These are phyloP conservation scores for Panaeolus papilionaceus DNA, from an alignment of 768 basidiomycete species.

Conservation along the genomic window DNA sequence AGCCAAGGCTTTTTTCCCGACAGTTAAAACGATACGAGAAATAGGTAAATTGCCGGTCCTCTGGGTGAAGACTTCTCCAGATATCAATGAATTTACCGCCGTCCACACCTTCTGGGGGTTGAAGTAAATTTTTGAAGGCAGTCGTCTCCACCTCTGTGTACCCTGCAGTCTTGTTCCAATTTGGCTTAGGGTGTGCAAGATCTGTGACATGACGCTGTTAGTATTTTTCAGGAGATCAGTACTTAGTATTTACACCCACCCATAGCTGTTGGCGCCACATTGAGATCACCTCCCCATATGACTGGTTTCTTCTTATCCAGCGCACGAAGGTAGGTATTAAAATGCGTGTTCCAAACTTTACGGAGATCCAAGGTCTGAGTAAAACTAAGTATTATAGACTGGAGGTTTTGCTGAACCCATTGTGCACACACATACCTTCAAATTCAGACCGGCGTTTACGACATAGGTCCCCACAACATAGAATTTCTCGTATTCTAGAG, in stretches of 20 bases:
- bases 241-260: slow-evolving; percentile 46
- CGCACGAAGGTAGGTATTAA: slow-evolving; percentile 72
- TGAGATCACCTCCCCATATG: slow-evolving; percentile 89
- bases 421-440: slow-evolving; percentile 63
- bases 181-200: slow-evolving; percentile 68
- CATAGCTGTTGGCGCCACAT: slow-evolving; percentile 80
- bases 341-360: slow-evolving; percentile 81
- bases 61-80: slow-evolving; percentile 78
- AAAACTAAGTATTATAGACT: not conserved
- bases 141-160: slow-evolving; percentile 85
- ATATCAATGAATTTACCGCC: slow-evolving; percentile 71
- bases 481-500: slow-evolving; percentile 75
- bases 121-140: slow-evolving; percentile 72
- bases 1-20: slow-evolving; percentile 80
- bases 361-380: slow-evolving; percentile 75
- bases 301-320: slow-evolving; percentile 83
- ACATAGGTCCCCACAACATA: slow-evolving; percentile 85
- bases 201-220: slow-evolving; percentile 45
- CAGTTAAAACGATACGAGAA: slow-evolving; percentile 87
- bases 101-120: slow-evolving; percentile 48
- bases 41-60: slow-evolving; percentile 80
- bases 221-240: not conserved
- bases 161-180: slow-evolving; percentile 90
- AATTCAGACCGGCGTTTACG: slow-evolving; percentile 77
- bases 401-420: not conserved